Evolutionary conservation across 768 basidiomycete species (phyloP).

Genomic region (Boletellus ananiceps): DNA sequence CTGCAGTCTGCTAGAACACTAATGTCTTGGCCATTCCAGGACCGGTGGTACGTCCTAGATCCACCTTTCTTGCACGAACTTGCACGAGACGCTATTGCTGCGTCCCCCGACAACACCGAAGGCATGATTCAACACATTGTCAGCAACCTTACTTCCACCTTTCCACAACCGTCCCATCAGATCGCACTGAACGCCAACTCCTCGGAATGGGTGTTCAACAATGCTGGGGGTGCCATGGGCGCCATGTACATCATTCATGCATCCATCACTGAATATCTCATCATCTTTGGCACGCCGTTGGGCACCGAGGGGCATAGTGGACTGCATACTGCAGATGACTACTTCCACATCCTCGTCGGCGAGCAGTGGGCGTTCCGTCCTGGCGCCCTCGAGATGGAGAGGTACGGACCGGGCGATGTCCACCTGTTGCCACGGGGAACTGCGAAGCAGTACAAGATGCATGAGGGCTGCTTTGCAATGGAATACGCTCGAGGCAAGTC

Average conservation of each 20-base stretch:
- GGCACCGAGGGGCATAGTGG: slow-evolving; percentile 97
- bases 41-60: slow-evolving; percentile 85
- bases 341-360: slow-evolving; percentile 91
- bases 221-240: slow-evolving; percentile 97
- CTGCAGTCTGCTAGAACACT: neutral
- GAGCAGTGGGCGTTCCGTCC: slow-evolving; percentile 93
- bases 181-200: slow-evolving; percentile 53
- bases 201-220: slow-evolving; percentile 92
- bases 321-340: slow-evolving; percentile 93
- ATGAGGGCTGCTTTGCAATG: slow-evolving; percentile 90
- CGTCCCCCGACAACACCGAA: slow-evolving; percentile 57
- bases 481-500: slow-evolving; percentile 86
- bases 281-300: slow-evolving; percentile 92
- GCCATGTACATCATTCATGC: slow-evolving; percentile 98
- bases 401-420: slow-evolving; percentile 78
- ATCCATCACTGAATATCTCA: slow-evolving; percentile 93
- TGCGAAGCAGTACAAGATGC: slow-evolving; percentile 98
- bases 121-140: slow-evolving; percentile 82
- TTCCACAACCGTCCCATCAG: slow-evolving; percentile 50
- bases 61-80: slow-evolving; percentile 68
- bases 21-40: slow-evolving; percentile 36
- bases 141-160: slow-evolving; percentile 67
- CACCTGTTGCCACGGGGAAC: slow-evolving; percentile 80
- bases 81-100: slow-evolving; percentile 65
- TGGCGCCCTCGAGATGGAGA: slow-evolving; percentile 79